Conservation (phyloP, 257 asterid genomes). For the Fraxinus quadrangulata region DNA sequence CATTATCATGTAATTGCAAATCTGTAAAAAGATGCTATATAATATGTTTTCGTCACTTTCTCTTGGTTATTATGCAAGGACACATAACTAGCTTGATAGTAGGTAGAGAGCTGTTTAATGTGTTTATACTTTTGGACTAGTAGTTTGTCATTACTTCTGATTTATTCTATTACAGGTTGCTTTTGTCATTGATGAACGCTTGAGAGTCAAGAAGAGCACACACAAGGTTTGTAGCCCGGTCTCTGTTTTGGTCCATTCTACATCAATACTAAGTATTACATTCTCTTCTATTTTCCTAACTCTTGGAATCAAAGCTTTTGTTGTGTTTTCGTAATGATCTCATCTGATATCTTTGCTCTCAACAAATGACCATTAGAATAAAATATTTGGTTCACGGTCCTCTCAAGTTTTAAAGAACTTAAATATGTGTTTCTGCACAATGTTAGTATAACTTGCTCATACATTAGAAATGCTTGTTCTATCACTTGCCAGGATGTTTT, state of each 20-base stretch:
- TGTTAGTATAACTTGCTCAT: not conserved
- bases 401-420: not conserved
- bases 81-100: slow-evolving; percentile 13
- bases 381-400: not conserved
- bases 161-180: slow-evolving; percentile 55
- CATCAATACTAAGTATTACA: not conserved
- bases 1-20: not conserved
- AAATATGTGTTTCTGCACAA: not conserved
- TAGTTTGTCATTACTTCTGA: slow-evolving; percentile 11
- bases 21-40: slow-evolving; percentile 11
- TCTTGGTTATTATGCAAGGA: slow-evolving; percentile 8
- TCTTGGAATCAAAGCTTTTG: not conserved
- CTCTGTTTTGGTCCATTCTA: slow-evolving; percentile 11
- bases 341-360: not conserved
- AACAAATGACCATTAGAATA: not conserved
- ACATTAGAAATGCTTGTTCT: slow-evolving; percentile 11
- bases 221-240: slow-evolving; percentile 63
- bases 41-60: slow-evolving; percentile 12
- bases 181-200: slow-evolving; percentile 88
- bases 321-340: not conserved
- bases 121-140: slow-evolving; percentile 16
- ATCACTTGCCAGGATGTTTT: slow-evolving; percentile 66
- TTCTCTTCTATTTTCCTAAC: not conserved
- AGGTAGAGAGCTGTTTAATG: slow-evolving; percentile 4
- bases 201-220: slow-evolving; percentile 62